phyloP scores from a whole-genome alignment of 768 basidiomycete genomes.

The Tricholoma bakamatsutake region DNA sequence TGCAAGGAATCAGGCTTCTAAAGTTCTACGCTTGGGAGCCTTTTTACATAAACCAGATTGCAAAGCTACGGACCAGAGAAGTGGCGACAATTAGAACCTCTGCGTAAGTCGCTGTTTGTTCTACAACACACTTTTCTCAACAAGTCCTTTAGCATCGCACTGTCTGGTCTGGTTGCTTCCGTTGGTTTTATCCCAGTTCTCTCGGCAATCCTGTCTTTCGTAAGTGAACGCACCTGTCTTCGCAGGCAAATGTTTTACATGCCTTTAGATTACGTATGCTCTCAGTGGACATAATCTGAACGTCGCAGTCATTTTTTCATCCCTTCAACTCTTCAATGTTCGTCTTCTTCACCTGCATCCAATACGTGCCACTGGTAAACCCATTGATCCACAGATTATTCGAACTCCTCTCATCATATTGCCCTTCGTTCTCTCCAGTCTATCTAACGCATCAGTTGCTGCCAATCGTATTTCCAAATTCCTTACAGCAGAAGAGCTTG shows the following conservation, averaged over 20 bases:
- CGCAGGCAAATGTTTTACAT: not conserved
- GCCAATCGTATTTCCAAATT: slow-evolving; percentile 40
- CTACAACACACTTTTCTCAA: not conserved
- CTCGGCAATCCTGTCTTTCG: slow-evolving; percentile 44
- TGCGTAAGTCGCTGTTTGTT: slow-evolving; percentile 23
- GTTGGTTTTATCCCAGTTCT: slow-evolving; percentile 48
- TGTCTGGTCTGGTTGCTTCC: slow-evolving; percentile 33
- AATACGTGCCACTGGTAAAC: not conserved
- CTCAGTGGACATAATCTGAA: slow-evolving; percentile 48
- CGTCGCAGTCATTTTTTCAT: slow-evolving; percentile 48
- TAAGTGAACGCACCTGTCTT: slow-evolving; percentile 21
- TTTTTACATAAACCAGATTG: slow-evolving; percentile 40
- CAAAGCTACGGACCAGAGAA: slow-evolving; percentile 30
- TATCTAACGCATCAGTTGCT: slow-evolving; percentile 45
- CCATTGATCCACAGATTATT: slow-evolving; percentile 36
- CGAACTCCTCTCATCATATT: slow-evolving; percentile 49
- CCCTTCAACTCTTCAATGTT: slow-evolving; percentile 53
- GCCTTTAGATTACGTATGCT: slow-evolving; percentile 51
- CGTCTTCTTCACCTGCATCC: not conserved
- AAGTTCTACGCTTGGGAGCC: slow-evolving; percentile 58
- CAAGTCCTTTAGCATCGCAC: slow-evolving; percentile 27
- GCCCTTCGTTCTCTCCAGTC: slow-evolving; percentile 43
- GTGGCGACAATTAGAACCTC: slow-evolving; percentile 31
- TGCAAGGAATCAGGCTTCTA: slow-evolving; percentile 63
- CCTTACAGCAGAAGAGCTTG: slow-evolving; percentile 49